Base-by-base conservation (phyloP, 2,329 filamentous ascomycete species). In the Moelleriella libera region DNA sequence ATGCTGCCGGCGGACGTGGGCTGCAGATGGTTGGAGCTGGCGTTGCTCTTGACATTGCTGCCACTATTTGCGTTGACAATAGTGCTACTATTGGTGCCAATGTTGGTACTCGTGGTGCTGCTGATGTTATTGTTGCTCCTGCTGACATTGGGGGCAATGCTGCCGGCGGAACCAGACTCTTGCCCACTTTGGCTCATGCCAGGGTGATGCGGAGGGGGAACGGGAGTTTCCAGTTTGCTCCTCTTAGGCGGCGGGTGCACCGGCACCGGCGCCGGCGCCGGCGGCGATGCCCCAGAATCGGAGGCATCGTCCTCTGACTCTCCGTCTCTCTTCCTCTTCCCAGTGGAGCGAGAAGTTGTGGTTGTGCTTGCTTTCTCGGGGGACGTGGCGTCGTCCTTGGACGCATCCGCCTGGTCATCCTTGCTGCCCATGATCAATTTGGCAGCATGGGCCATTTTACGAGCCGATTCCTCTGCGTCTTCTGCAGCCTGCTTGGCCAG, bases 401-500 rank as follows among this genome's bases (percentile, higher is more conserved):
- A n/a, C 34, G 56, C 3, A 14, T 31, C 42, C 7, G 45, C 32
- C 47, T 48, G 48, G 47, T 30, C 45, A 45, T 50, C 51, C 14
- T 52, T 52, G 21, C 47, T 54, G 8, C 51, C 54, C 49, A 72
- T 65, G 52, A 74, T 63, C 30, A 66, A 61, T 46, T 70, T 66
- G 30, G 70, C 72, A 48, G 68, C 63, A 54, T 72, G 68, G 7
- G 65, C 63, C 65, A 76, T 70, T 57, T 74, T 75, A 12, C 71
- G 66, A 12, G 70, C 72, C 7, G 74, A 75, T 54, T 75, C 72
- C 56, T 77, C 74, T 12, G 78, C 78, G 57, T 82, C 78, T 51
- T 81, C 76, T 1, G 75, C 78, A 2, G 78, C 78, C 53, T 74
- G 68, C 53, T 77, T 77, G 10, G 75, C 77, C 53, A 80, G 64